A percentile compares a stretch with the other conserved stretches of the same genome.
Conservation (phyloP, 1,284 basidiomycete species). For the Cutaneotrichosporon mucoides region DNA sequence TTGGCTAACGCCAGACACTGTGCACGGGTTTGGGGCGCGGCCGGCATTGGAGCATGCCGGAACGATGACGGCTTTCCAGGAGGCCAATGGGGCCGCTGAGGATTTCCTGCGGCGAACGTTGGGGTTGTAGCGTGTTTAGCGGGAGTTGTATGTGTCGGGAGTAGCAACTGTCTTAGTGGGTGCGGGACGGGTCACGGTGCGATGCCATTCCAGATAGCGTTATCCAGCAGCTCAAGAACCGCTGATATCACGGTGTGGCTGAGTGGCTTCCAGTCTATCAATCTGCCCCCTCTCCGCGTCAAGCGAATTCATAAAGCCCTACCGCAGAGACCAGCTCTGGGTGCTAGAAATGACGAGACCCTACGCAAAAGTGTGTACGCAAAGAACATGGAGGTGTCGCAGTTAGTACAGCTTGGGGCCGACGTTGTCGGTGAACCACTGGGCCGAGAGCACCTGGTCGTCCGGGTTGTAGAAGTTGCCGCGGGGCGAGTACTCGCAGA, state of each 20-base stretch:
- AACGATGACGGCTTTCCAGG: conserved; percentile 56
- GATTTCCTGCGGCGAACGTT: conserved; percentile 51
- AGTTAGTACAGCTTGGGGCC: conserved; percentile 10
- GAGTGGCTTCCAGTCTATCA: background rate
- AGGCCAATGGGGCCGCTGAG: conserved; percentile 51
- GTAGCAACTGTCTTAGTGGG: background rate
- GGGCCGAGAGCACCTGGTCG: background rate
- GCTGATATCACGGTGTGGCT: too few species aligned
- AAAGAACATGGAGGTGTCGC: too few species aligned
- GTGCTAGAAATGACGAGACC: too few species aligned
- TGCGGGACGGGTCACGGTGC: background rate
- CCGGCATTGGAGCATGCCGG: conserved; percentile 54
- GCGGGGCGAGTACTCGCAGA: conserved; percentile 29
- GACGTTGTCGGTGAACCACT: conserved; percentile 18
- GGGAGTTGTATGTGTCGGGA: background rate
- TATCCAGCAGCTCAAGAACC: too few species aligned
- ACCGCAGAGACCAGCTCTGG: too few species aligned
- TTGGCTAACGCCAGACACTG: conserved; percentile 36
- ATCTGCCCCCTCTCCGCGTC: background rate
- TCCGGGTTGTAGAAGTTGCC: conserved; percentile 17
- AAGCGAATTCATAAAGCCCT: background rate
- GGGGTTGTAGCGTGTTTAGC: background rate
- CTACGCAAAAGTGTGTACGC: too few species aligned
- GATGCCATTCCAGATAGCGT: too few species aligned
- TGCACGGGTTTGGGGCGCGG: conserved; percentile 58